Evolutionary conservation across 1,284 basidiomycete genomes (phyloP).

Genomic region (Anthracocystis walkeri): DNA sequence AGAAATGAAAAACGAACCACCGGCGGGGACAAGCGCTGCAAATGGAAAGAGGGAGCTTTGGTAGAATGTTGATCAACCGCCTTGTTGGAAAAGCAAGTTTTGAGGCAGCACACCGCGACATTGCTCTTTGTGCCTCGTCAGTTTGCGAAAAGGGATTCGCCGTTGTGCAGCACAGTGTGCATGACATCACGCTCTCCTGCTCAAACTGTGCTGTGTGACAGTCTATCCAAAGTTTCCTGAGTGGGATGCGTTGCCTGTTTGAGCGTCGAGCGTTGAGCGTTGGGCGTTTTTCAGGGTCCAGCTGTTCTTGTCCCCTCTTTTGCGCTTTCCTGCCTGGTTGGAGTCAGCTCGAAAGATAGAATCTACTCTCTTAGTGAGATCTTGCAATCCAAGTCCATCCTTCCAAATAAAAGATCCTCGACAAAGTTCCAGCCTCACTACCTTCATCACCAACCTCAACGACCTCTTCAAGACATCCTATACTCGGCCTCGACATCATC

Average conservation of each 20-base stretch:
- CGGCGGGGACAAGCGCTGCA: slow-evolving; percentile 9
- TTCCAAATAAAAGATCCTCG: slow-evolving; percentile 16
- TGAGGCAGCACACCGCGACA: slow-evolving; percentile 19
- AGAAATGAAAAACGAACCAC: neutral
- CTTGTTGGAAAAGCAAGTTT: neutral
- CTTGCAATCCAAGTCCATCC: neutral
- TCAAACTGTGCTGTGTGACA: slow-evolving; percentile 11
- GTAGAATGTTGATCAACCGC: slow-evolving; percentile 45
- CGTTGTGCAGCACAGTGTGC: slow-evolving; percentile 19
- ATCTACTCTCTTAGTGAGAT: slow-evolving; percentile 24
- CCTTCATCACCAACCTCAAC: slow-evolving; percentile 16
- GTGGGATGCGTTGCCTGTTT: slow-evolving; percentile 26
- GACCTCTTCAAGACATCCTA: slow-evolving; percentile 15
- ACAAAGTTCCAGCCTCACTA: neutral
- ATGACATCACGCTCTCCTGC: slow-evolving; percentile 33
- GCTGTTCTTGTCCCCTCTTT: neutral
- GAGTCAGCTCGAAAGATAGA: slow-evolving; percentile 23
- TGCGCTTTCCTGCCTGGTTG: neutral
- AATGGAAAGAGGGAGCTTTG: slow-evolving; percentile 17
- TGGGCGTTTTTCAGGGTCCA: slow-evolving; percentile 33
- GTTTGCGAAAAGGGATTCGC: neutral
- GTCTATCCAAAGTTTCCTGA: slow-evolving; percentile 10
- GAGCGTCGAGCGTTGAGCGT: slow-evolving; percentile 3
- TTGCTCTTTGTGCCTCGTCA: neutral
- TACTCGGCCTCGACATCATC: slow-evolving; percentile 2